These are phyloP conservation scores for Tagetes erecta DNA, from an alignment of 129 eudicot species.

Conservation along the genomic window DNA sequence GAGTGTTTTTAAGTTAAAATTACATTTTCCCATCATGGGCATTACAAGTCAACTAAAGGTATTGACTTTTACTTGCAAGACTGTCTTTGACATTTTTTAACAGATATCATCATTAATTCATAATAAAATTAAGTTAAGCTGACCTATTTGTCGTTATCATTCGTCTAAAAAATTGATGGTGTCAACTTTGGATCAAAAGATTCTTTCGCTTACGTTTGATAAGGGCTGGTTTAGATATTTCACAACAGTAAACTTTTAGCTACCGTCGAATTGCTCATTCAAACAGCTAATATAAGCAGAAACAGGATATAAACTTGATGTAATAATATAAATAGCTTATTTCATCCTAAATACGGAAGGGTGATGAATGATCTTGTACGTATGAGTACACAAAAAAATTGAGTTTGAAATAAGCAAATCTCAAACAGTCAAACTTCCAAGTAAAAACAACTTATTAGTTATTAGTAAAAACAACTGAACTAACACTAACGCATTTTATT, in stretches of 20 bases:
- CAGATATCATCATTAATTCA: background rate
- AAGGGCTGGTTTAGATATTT: background rate
- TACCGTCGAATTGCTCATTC: too few species aligned
- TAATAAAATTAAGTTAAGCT: conserved; percentile 5
- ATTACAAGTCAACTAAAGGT: background rate
- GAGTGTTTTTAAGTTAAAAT: conserved; percentile 9
- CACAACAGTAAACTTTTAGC: background rate
- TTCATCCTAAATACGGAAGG: too few species aligned
- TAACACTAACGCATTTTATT: background rate
- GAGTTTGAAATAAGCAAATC: background rate
- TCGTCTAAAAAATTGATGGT: conserved; percentile 4
- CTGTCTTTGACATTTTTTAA: background rate
- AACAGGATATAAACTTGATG: too few species aligned
- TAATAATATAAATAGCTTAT: too few species aligned
- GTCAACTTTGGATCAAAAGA: background rate
- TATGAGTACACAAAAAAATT: too few species aligned
- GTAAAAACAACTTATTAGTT: too few species aligned
- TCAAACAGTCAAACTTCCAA: background rate
- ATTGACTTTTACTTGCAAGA: conserved; percentile 1
- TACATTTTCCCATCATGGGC: background rate
- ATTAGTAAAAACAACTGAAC: background rate
- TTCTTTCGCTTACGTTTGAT: background rate
- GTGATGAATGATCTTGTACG: too few species aligned
- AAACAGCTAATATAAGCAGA: too few species aligned
- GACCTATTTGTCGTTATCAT: background rate